A percentile compares a stretch with the other conserved stretches of the same genome.
Evolutionary conservation across 495 filamentous ascomycete species (phyloP).

Genomic region (Glarea lozoyensis): DNA sequence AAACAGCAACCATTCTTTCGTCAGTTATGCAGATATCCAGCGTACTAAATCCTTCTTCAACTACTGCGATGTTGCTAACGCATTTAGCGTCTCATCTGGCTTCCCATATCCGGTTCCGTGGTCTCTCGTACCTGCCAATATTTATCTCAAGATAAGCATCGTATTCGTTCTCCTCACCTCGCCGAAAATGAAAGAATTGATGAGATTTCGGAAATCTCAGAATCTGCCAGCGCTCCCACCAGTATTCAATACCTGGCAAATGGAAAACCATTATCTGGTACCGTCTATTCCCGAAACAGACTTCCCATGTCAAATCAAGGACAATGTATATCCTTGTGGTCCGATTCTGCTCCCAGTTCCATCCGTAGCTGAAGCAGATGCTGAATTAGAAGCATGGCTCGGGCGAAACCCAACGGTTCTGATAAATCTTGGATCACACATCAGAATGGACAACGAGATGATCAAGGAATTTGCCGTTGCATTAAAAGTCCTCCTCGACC

Average conservation of each 20-base stretch:
- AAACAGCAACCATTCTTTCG: slow-evolving; percentile 25
- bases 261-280: slow-evolving; percentile 22
- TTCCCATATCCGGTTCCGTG: slow-evolving; percentile 38
- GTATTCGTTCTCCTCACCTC: not conserved
- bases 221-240: not conserved
- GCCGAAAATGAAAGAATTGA: not conserved
- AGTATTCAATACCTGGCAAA: not conserved
- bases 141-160: slow-evolving; percentile 25
- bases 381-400: slow-evolving; percentile 38
- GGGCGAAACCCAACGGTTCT: slow-evolving; percentile 34
- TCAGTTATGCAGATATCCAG: slow-evolving; percentile 36
- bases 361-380: slow-evolving; percentile 28
- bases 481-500: slow-evolving; percentile 28
- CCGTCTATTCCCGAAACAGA: slow-evolving; percentile 35
- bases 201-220: slow-evolving; percentile 2
- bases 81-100: slow-evolving; percentile 21
- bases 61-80: not conserved
- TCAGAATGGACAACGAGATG: slow-evolving; percentile 20
- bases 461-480: slow-evolving; percentile 27
- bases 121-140: slow-evolving; percentile 32
- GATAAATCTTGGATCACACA: slow-evolving; percentile 40
- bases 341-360: slow-evolving; percentile 8
- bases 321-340: slow-evolving; percentile 15
- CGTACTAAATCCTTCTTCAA: slow-evolving; percentile 23
- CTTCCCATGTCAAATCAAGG: slow-evolving; percentile 33